A percentile compares a stretch with the other conserved stretches of the same genome.
These are phyloP conservation scores for Ramalina peruviana DNA, from an alignment of 495 filamentous ascomycete genomes.

Conservation along the genomic window DNA sequence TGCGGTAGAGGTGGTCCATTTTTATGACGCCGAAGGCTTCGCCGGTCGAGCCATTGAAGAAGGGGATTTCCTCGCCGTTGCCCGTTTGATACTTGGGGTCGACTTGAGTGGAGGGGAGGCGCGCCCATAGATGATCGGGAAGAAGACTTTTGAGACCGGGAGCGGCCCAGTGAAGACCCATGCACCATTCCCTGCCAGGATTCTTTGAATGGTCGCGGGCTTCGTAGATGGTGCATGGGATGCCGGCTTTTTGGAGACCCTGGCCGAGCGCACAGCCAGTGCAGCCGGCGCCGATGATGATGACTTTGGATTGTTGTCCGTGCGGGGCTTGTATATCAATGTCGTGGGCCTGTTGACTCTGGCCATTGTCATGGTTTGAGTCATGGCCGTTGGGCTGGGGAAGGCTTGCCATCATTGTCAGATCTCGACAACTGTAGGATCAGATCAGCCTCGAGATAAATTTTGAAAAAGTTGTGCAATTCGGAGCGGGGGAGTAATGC, in stretches of 20 bases:
- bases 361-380: too few species aligned
- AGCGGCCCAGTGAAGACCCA: slow-evolving; percentile 29
- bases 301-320: not conserved
- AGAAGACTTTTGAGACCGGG: slow-evolving; percentile 23
- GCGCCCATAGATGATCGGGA: slow-evolving; percentile 17
- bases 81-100: slow-evolving; percentile 6
- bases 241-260: not conserved
- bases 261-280: slow-evolving; percentile 1
- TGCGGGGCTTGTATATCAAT: too few species aligned
- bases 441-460: too few species aligned
- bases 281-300: not conserved
- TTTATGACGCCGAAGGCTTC: slow-evolving; percentile 20
- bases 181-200: not conserved
- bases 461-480: too few species aligned
- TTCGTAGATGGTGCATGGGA: not conserved
- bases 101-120: slow-evolving; percentile 24
- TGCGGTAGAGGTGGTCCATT: slow-evolving; percentile 21
- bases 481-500: too few species aligned
- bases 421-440: too few species aligned
- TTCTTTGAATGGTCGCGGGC: not conserved
- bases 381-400: too few species aligned
- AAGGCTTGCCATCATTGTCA: too few species aligned
- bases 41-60: slow-evolving; percentile 32
- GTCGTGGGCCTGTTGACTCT: too few species aligned
- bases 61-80: slow-evolving; percentile 10